Base-by-base conservation (phyloP, 2,329 filamentous ascomycete genomes). In the Neurospora sp. region DNA sequence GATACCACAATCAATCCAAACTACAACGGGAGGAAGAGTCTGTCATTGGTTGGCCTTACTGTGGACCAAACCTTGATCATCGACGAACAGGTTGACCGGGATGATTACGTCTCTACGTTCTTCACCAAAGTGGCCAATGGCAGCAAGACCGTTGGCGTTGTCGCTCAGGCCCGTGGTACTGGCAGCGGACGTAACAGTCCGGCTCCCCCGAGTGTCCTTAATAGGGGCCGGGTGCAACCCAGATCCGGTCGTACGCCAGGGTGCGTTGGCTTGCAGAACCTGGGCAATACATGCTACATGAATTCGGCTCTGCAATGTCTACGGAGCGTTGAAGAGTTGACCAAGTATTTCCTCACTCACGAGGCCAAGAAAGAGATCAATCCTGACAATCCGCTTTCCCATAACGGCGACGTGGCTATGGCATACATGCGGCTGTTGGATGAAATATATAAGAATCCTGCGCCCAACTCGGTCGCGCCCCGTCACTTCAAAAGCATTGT, bases 281-380 rank as follows among this genome's bases (percentile, higher is more conserved):
- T 99, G 15, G 96, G 96, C 67, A 99, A 99, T 77, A 98, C 96
- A 0, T 99, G 96, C 81, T 99, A 99, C 82, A 97, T 98, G 94
- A 98, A 98, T 80, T 97, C 95, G 28, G 96, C 96, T 10, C 84
- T 98, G 69, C 96, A 99, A 78, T 99, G 96, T 78, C 88, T 99
- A 68, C 90, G 95, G 68, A 96, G 93, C 75, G 93, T 97, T 0
- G 93, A 97, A 77, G 96, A 99, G 80, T 82, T 99, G 73, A 95
- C 93, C 5, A 90, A 93, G 76, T 99, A 97, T 80, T 98, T 99
- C 80, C 80, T 97, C 67, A 85, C 87, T 68, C 86, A 89, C 71
- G 86, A 90, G 72, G 93, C 92, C 80, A 88, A 91, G 75, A 82
- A 85, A 68, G 95, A 99, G 76, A 86, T 98, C 74, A 99, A 99